A percentile compares a stretch with the other conserved stretches of the same genome.
phyloP scores from a whole-genome alignment of 495 filamentous ascomycete genomes.

The Penicillium pancosmium region DNA sequence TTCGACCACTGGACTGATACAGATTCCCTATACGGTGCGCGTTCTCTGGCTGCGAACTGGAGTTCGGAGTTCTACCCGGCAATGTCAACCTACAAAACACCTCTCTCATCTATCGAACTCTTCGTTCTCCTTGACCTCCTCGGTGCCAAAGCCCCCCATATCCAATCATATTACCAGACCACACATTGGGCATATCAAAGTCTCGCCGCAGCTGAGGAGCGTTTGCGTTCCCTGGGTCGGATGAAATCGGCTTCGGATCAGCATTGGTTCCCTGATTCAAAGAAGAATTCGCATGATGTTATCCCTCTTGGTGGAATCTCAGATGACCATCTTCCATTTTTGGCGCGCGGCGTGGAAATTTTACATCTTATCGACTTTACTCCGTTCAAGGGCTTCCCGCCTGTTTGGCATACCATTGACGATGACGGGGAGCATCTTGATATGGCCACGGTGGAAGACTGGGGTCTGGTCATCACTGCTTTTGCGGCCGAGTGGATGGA shows the following conservation, averaged over 20 bases:
- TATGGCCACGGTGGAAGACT: conserved; percentile 80
- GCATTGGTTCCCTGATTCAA: conserved; percentile 54
- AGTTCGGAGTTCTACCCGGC: conserved; percentile 65
- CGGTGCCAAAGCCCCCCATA: conserved; percentile 65
- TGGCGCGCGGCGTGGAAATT: conserved; percentile 80
- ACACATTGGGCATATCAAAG: conserved; percentile 92
- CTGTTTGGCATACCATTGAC: conserved; percentile 81
- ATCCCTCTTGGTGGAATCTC: conserved; percentile 54
- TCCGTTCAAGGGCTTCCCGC: conserved; percentile 60
- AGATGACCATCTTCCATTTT: conserved; percentile 92
- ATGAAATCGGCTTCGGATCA: conserved; percentile 50
- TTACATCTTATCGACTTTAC: conserved; percentile 83
- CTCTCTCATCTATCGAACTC: conserved; percentile 75
- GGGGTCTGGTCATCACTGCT: conserved; percentile 76
- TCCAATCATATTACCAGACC: conserved; percentile 80
- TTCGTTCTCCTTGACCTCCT: conserved; percentile 95
- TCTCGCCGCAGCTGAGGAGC: conserved; percentile 67
- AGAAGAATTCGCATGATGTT: conserved; percentile 55
- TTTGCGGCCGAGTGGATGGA: conserved; percentile 97
- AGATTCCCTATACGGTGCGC: conserved; percentile 87
- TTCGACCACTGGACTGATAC: conserved; percentile 74
- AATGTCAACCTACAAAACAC: conserved; percentile 71
- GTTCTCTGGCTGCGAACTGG: conserved; percentile 77
- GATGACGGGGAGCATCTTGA: conserved; percentile 91
- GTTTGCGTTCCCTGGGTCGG: conserved; percentile 60